phyloP scores from a whole-genome alignment of 2,329 filamentous ascomycete genomes.

The Periconia sp. region DNA sequence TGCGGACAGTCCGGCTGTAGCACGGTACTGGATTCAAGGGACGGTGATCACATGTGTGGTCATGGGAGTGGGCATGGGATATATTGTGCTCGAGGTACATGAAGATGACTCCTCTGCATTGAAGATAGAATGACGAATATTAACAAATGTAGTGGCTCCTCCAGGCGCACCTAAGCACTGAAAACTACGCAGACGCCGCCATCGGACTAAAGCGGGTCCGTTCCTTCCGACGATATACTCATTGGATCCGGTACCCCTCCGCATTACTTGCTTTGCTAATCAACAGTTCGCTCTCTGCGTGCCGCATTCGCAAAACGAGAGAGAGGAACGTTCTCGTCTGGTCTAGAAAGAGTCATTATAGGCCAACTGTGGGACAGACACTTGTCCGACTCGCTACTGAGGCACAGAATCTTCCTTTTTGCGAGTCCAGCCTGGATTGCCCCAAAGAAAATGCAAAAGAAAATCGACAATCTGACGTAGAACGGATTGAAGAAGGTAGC shows the following conservation, averaged over 20 bases:
- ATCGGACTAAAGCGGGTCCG: conserved; percentile 28
- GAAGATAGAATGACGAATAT: conserved; percentile 5
- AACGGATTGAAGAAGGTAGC: neutral
- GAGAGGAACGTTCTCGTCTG: conserved; percentile 13
- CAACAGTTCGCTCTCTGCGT: conserved; percentile 13
- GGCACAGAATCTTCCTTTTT: conserved; percentile 13
- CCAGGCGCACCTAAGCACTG: conserved; percentile 41
- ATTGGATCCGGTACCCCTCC: conserved; percentile 20
- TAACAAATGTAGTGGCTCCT: conserved; percentile 32
- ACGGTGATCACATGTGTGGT: conserved; percentile 29
- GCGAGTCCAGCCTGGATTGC: too few species aligned
- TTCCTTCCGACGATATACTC: conserved; percentile 21
- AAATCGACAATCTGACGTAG: too few species aligned
- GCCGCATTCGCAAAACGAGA: conserved; percentile 7
- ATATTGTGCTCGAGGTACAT: conserved; percentile 40
- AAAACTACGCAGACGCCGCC: conserved; percentile 25
- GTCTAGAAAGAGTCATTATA: conserved; percentile 9
- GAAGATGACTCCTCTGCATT: neutral
- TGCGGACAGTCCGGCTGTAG: conserved; percentile 28
- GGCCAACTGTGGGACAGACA: conserved; percentile 6
- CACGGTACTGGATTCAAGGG: conserved; percentile 37
- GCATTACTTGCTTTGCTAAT: conserved; percentile 12
- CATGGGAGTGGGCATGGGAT: conserved; percentile 38
- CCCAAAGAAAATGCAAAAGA: too few species aligned
- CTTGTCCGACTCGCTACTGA: conserved; percentile 8